Evolutionary conservation across 306 rosid species (phyloP), one percentile per base, ranked within the genome.

Genomic region (Malus sylvestris): DNA sequence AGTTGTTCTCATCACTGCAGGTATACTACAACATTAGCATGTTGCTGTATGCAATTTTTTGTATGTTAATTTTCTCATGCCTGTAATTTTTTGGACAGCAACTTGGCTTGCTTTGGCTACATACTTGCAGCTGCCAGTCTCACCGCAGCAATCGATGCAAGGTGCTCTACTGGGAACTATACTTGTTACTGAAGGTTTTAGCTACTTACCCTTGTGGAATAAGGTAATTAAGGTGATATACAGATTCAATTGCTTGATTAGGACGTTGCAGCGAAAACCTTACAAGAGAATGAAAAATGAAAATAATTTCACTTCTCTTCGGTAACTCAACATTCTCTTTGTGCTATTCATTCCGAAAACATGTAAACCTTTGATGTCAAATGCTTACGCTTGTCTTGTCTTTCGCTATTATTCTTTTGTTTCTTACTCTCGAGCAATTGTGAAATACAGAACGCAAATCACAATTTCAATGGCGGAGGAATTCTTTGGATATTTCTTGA

Each of bases 111-210:
- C 71, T 74, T 25, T 74, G 71, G 83, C 83, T 27, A 74, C 76
- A 16, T 74, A 68, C 23, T 23, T 30, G 38, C 58, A 69, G 67
- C 59, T 80, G 62, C 83, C 83, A 18, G 75, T 80, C 53, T 80
- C 83, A 18, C 35, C 66, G 22, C 70, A 74, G 30, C 83, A 80
- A 51, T 80, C 83, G 6, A 68, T 68, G 38, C 83, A 80, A 20
- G 70, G 83, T 59, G 79, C 83, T 33, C 66, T 80, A 4, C 25
- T 74, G 10, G 83, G 79, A 29, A 74, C 83, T 32, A 16, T 80
- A 74, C 70, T 80, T 60, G 79, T 74, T 18, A 74, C 83, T 30
- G 71, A 80, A 80, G 79, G 83, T 46, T 74, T 80, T 75, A 55
- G 23, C 71, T 68, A 67, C 79, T 46, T 80, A 9, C 71, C 79